Conservation (phyloP, 306 rosid genomes). For the Medicago ruthenica region DNA sequence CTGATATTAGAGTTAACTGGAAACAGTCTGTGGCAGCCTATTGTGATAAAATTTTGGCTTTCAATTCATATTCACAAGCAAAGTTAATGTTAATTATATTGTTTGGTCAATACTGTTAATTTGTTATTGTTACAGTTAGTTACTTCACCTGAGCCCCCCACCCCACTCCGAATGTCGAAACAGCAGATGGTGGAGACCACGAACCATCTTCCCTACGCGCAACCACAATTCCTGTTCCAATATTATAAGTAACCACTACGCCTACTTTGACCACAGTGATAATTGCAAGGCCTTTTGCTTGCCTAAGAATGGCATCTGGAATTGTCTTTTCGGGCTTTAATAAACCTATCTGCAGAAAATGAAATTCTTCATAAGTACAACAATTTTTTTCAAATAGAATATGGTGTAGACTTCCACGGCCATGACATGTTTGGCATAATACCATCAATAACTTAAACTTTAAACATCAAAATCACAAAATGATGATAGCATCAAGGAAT, state of each 20-base stretch:
- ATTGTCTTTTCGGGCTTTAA: constrained; percentile 81
- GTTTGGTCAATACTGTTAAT: neutral
- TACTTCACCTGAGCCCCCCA: constrained; percentile 95
- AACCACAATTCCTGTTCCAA: constrained; percentile 94
- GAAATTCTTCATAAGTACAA: constrained; percentile 36
- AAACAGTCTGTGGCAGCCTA: constrained; percentile 28
- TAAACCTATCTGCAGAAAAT: constrained; percentile 62
- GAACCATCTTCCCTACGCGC: constrained; percentile 96
- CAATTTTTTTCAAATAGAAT: neutral
- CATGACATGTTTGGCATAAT: constrained; percentile 21
- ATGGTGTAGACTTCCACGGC: neutral
- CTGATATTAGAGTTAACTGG: constrained; percentile 13
- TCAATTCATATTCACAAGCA: constrained; percentile 29
- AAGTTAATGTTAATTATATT: constrained; percentile 1
- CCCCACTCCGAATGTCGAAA: constrained; percentile 84
- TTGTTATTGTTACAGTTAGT: constrained; percentile 19
- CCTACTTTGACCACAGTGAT: constrained; percentile 89
- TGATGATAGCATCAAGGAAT: neutral
- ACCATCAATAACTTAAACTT: constrained; percentile 24
- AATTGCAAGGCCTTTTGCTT: constrained; percentile 97
- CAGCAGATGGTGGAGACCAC: constrained; percentile 98
- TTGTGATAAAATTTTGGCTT: neutral
- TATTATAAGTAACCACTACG: constrained; percentile 80
- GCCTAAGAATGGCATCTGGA: constrained; percentile 81
- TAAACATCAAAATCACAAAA: neutral